Percentiles rank a stretch among this genome's conserved stretches.
Conservation (phyloP, 805 yeast species). For the Kazachstania taianensis region DNA sequence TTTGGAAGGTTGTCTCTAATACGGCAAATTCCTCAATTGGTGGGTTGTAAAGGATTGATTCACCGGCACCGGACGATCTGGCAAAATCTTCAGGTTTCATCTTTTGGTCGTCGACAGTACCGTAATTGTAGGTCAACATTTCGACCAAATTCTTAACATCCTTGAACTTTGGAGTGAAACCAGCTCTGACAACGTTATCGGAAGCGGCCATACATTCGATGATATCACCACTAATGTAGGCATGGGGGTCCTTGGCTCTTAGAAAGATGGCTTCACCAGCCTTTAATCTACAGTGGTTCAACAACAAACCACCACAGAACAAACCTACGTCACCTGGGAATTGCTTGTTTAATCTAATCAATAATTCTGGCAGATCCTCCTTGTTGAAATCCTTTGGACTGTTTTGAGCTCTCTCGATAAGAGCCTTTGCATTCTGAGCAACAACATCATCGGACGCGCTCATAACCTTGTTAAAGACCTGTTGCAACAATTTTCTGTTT, state of each 20-base stretch:
- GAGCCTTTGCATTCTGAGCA: conserved; percentile 43
- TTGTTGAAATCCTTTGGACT: conserved; percentile 48
- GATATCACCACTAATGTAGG: conserved; percentile 92
- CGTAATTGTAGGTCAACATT: conserved; percentile 84
- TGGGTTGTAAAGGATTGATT: conserved; percentile 70
- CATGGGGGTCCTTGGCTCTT: conserved; percentile 96
- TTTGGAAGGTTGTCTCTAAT: conserved; percentile 62
- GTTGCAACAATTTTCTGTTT: conserved; percentile 60
- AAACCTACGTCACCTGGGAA: conserved; percentile 92
- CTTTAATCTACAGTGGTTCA: conserved; percentile 73
- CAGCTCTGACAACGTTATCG: conserved; percentile 96
- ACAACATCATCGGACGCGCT: conserved; percentile 57
- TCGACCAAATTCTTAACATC: conserved; percentile 84
- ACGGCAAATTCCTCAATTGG: conserved; percentile 96
- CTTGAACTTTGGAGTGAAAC: conserved; percentile 98
- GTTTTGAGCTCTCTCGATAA: conserved; percentile 54
- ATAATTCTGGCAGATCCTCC: conserved; percentile 55
- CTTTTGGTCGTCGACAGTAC: conserved; percentile 86
- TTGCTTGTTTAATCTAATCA: conserved; percentile 70
- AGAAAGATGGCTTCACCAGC: conserved; percentile 95
- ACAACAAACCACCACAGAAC: conserved; percentile 87
- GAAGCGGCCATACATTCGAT: conserved; percentile 99
- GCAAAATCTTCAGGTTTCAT: conserved; percentile 48
- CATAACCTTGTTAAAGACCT: conserved; percentile 78
- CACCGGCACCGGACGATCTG: conserved; percentile 59